Evolutionary conservation across 2,329 filamentous ascomycete species (phyloP), one percentile per base, ranked within the genome.

Genomic region (Camillea tinctor): DNA sequence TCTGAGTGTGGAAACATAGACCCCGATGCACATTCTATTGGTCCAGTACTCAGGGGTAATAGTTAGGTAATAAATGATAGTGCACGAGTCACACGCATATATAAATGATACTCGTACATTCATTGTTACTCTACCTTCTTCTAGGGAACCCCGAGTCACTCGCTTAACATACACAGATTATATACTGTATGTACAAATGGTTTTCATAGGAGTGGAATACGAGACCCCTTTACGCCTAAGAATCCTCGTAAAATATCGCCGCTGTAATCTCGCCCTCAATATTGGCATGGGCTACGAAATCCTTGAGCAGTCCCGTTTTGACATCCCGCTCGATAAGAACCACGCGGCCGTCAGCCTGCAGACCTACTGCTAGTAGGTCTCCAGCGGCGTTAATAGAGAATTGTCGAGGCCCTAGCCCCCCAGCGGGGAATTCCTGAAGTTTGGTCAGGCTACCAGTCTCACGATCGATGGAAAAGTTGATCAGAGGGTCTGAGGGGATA

Each of bases 381-480:
- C 89, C 90, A 11, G 81, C 82, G 62, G 80, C 80, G 73, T 89
- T 92, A 59, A 91, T 75, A 55, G 81, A 83, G 72, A 91, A 89
- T 49, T 89, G 88, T 21, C 90, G 81, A 0, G 91, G 90, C 58
- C 81, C 83, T 7, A 76, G 73, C 2, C 91, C 91, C 54, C 88
- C 88, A 0, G 86, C 82, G 0, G 88, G 80, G n/a, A 81, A 81
- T 24, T 86, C 78, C 66, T 88, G 82, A 2, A 84, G 71, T 58
- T 85, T 80, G 0, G 69, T 74, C 23, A 92, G 77, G 1, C 74
- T 77, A 6, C 88, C 89, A n/a, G 81, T 82, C 15, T 71, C 64
- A 1, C 69, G 60, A 66, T 85, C 74, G 65, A 91, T 82, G 58
- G 76, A 69, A 76, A 86, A 91, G 60, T 80, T 86, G 61, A 88